Conservation (phyloP, 139 green algal genomes). For the Yamagishiella unicocca region DNA sequence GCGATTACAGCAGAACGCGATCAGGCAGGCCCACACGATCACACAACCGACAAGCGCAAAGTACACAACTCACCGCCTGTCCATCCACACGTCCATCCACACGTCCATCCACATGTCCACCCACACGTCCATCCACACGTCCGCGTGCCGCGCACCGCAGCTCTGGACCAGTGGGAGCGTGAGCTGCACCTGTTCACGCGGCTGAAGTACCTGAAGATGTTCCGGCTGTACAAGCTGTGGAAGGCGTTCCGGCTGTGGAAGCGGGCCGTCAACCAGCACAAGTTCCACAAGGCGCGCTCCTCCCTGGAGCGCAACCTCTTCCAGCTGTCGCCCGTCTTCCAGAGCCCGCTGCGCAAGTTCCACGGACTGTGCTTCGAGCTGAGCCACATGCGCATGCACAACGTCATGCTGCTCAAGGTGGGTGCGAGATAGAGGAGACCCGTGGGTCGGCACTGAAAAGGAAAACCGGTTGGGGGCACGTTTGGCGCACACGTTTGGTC, state of each 20-base stretch:
- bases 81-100: too few relatives aligned
- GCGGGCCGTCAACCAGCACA: constrained; percentile 71
- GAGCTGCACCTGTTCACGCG: constrained; percentile 81
- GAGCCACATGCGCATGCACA: constrained; percentile 69
- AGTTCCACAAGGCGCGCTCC: constrained; percentile 66
- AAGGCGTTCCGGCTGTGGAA: constrained; percentile 83
- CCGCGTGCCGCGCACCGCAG: constrained; percentile 41
- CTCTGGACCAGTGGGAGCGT: constrained; percentile 82
- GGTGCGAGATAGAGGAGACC: too few relatives aligned
- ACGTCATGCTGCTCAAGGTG: constrained; percentile 59
- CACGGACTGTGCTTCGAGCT: constrained; percentile 77
- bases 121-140: too few relatives aligned
- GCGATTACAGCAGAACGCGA: too few relatives aligned
- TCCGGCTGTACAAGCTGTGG: constrained; percentile 84
- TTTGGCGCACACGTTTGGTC: too few relatives aligned
- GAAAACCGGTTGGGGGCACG: too few relatives aligned
- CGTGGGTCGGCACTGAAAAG: too few relatives aligned
- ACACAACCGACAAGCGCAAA: too few relatives aligned
- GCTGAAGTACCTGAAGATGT: constrained; percentile 74
- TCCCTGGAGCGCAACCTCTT: constrained; percentile 81
- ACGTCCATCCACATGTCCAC: too few relatives aligned
- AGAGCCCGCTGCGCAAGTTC: constrained; percentile 66
- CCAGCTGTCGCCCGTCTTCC: constrained; percentile 79
- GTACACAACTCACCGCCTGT: too few relatives aligned
- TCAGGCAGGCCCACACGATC: too few relatives aligned